phyloP scores from a whole-genome alignment of 164 flowering plant genomes.

The Magnolia officinalis region DNA sequence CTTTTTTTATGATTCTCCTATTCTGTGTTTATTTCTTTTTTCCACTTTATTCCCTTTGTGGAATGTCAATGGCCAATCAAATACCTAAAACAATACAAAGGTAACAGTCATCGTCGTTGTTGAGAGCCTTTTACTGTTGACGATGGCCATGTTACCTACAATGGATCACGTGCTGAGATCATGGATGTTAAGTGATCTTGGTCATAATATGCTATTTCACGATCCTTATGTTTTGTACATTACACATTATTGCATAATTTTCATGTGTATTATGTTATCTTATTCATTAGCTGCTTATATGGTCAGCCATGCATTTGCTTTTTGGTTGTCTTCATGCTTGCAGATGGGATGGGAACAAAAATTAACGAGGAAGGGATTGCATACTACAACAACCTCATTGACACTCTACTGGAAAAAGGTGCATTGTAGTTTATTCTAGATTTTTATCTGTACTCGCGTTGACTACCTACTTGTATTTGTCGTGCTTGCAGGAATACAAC shows the following conservation, averaged over 20 bases:
- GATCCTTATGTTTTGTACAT: no score
- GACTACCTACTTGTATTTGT: neutral
- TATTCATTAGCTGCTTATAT: neutral
- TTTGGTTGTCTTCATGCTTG: conserved; percentile 10
- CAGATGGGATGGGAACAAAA: conserved; percentile 85
- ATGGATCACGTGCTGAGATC: no score
- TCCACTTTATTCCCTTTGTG: neutral
- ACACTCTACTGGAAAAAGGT: conserved; percentile 78
- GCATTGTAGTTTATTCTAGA: neutral
- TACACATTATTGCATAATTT: no score
- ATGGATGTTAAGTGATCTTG: no score
- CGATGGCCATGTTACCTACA: no score
- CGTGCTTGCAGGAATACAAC: conserved; percentile 61
- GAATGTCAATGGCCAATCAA: neutral
- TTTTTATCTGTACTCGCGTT: neutral
- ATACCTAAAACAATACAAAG: neutral
- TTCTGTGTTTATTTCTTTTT: no score
- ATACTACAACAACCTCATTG: conserved; percentile 77
- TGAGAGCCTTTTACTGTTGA: neutral
- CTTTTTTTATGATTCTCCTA: no score
- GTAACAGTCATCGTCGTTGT: neutral
- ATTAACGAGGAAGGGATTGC: conserved; percentile 65
- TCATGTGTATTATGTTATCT: neutral
- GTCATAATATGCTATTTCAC: no score
- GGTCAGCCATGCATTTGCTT: neutral